phyloP scores from a whole-genome alignment of 345 rosid species.

The Gossypium raimondii region DNA sequence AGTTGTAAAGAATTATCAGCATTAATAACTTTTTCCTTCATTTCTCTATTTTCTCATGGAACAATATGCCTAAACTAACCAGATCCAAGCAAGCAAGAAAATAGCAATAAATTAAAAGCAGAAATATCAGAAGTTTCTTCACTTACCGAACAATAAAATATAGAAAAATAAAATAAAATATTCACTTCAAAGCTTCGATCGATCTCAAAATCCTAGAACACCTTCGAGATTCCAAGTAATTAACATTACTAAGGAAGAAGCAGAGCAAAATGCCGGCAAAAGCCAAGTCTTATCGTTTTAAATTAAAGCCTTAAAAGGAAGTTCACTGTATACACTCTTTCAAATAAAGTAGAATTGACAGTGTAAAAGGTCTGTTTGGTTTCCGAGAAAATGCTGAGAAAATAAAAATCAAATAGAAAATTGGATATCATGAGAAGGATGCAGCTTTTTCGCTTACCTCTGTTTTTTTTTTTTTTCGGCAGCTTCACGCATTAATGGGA shows the following conservation, averaged over 20 bases:
- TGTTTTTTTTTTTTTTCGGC: background rate
- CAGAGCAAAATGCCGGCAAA: constrained; percentile 12
- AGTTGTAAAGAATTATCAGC: background rate
- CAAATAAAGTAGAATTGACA: constrained; percentile 4
- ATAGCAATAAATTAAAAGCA: background rate
- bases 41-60: constrained; percentile 22
- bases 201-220: constrained; percentile 20
- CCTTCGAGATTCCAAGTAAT: background rate
- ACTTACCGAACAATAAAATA: constrained; percentile 24
- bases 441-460: constrained; percentile 36
- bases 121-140: background rate
- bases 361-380: constrained; percentile 29
- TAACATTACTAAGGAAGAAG: constrained; percentile 10
- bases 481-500: constrained; percentile 28
- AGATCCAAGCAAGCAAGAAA: constrained; percentile 29
- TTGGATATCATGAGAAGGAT: constrained; percentile 36
- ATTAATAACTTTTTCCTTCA: constrained; percentile 13
- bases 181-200: constrained; percentile 19
- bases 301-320: constrained; percentile 15
- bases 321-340: constrained; percentile 18
- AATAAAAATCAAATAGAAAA: constrained; percentile 27
- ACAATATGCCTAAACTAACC: constrained; percentile 25
- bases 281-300: constrained; percentile 10
- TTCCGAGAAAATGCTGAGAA: constrained; percentile 33
- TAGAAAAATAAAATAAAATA: background rate